Conservation (phyloP, 1,284 basidiomycete genomes). For the Anthracocystis setariae region DNA sequence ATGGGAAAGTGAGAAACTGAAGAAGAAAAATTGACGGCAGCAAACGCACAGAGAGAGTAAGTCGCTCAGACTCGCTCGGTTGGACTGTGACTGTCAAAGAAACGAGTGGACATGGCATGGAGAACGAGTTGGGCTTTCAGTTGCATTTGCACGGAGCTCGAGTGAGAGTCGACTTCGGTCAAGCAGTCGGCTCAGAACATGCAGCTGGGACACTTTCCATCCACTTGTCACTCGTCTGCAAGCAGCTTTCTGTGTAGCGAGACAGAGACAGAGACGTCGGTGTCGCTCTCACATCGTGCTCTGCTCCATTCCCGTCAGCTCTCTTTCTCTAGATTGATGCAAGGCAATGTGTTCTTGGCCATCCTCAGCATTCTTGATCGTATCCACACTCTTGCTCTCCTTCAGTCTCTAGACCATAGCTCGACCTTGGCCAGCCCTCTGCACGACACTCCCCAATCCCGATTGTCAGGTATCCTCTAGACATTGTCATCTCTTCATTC, state of each 20-base stretch:
- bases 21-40: no score
- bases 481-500: not conserved
- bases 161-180: no score
- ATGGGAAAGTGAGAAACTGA: no score
- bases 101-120: no score
- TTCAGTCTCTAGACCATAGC: not conserved
- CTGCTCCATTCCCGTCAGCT: not conserved
- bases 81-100: no score
- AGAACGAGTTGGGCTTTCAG: no score
- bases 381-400: not conserved
- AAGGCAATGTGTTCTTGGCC: not conserved
- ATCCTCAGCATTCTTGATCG: not conserved
- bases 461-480: not conserved
- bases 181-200: no score
- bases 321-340: not conserved
- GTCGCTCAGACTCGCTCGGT: no score
- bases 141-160: no score
- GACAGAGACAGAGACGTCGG: not conserved
- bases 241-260: not conserved
- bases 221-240: not conserved
- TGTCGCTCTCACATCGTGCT: not conserved
- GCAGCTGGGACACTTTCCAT: no score
- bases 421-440: not conserved
- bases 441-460: not conserved
- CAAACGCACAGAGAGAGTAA: no score